Base-by-base conservation (phyloP, 805 yeast genomes). In the Kluyveromyces aestuarii region DNA sequence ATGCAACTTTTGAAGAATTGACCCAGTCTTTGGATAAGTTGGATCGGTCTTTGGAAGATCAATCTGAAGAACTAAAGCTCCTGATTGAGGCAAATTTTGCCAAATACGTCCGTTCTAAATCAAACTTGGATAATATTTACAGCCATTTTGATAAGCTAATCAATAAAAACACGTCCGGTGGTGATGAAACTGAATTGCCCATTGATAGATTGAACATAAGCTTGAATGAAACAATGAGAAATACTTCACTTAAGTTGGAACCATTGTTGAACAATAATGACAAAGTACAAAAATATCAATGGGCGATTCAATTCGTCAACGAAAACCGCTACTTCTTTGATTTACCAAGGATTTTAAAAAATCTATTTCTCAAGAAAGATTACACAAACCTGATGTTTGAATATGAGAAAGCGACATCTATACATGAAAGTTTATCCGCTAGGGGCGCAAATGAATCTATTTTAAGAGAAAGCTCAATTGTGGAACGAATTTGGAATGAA, bases 41-140 rank as follows among this genome's bases (percentile, higher is more conserved):
- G 44, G 82, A 81, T 48, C 53, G 59, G 21, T 72, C 77, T 18
- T 72, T 83, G 33, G 68, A 72, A 7, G 63, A 71, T 2, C 77
- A 77, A 53, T 75, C 80, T 37, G 69, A 72, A 8, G 75, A 75
- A 17, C 62, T 82, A 56, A 74, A 76, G 49, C 56, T 60, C 14
- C 62, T 81, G 40, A 79, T 83, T 14, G 79, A 79, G 53, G 65
- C 72, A 13, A 86, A 84, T 58, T 82, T 80, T 55, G 75, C 78
- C 47, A 72, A 75, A 54, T 84, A 82, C 53, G 86, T 85, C 33
- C 76, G 75, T 52, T 73, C 82, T 27, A 85, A 85, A 57, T 76
- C 82, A 21, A 70, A 78, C 3, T 65, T 85, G 37, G 90, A 84
- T 58, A 73, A 73, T 27, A 80, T 83, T 4, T 75, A 80, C 51